A percentile compares a stretch with the other conserved stretches of the same genome.
phyloP scores from a whole-genome alignment of 257 asterid genomes.

The Solanum etuberosum region DNA sequence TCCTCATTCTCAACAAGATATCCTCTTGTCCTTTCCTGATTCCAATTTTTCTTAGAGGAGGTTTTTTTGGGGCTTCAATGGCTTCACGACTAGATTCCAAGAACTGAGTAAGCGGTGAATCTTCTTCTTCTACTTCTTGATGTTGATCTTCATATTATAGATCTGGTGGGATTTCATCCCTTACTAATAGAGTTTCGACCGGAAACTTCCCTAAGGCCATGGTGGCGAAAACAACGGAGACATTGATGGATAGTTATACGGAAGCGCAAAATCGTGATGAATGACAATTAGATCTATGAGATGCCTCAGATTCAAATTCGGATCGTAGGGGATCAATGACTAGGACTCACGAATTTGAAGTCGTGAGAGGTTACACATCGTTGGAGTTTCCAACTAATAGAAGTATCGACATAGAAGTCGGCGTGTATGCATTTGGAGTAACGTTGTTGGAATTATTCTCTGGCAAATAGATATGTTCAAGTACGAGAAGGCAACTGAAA shows the following conservation, averaged over 20 bases:
- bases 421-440: slow-evolving; percentile 82
- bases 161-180: slow-evolving; percentile 15
- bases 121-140: not conserved
- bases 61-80: not conserved
- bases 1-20: too few relatives aligned
- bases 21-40: too few relatives aligned
- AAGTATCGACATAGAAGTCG: slow-evolving; percentile 77
- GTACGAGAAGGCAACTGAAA: slow-evolving; percentile 41
- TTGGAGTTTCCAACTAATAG: slow-evolving; percentile 69
- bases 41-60: too few relatives aligned
- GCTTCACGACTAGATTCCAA: slow-evolving; percentile 41
- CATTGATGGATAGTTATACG: too few relatives aligned
- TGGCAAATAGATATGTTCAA: slow-evolving; percentile 65
- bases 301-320: not conserved
- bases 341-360: slow-evolving; percentile 45
- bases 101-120: slow-evolving; percentile 31
- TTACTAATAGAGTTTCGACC: slow-evolving; percentile 11
- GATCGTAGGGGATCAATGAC: slow-evolving; percentile 1
- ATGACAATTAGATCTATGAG: not conserved
- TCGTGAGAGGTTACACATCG: slow-evolving; percentile 82
- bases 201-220: too few relatives aligned
- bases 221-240: too few relatives aligned
- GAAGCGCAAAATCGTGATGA: slow-evolving; percentile 16
- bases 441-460: slow-evolving; percentile 67
- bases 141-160: slow-evolving; percentile 19